Evolutionary conservation across 495 filamentous ascomycete species (phyloP).

Genomic region (Rhizodiscina lignyota): DNA sequence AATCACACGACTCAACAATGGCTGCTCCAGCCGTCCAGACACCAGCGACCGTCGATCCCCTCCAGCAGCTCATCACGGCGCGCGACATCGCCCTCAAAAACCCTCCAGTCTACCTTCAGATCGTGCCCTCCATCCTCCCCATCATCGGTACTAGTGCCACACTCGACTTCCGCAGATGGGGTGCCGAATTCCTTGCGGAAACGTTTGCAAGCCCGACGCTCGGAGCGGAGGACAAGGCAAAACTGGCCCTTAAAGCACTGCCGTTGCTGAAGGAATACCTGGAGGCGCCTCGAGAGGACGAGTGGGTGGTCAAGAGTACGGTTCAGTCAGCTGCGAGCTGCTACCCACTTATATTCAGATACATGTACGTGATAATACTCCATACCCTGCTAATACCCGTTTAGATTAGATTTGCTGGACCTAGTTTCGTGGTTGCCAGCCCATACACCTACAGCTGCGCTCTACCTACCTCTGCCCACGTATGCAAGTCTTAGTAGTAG

Average conservation of each 20-base stretch:
- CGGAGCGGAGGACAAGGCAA: conserved; percentile 54
- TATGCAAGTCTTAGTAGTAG: neutral
- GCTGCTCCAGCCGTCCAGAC: too few species aligned
- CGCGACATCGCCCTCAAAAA: conserved; percentile 77
- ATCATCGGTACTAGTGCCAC: conserved; percentile 58
- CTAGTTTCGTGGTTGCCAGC: neutral
- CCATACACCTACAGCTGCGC: too few species aligned
- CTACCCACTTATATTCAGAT: conserved; percentile 78
- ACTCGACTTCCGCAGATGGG: conserved; percentile 84
- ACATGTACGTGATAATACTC: conserved; percentile 42
- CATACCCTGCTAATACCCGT: neutral
- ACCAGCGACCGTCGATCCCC: too few species aligned
- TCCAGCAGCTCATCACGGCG: conserved; percentile 76
- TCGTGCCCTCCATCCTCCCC: conserved; percentile 76
- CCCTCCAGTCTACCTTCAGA: conserved; percentile 67
- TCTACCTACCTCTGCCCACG: too few species aligned
- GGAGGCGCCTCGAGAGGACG: conserved; percentile 31
- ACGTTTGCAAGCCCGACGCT: conserved; percentile 80
- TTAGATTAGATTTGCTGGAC: neutral
- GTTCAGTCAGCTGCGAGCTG: conserved; percentile 77
- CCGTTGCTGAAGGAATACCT: conserved; percentile 58
- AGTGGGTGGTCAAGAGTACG: conserved; percentile 62
- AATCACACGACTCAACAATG: too few species aligned
- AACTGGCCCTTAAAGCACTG: conserved; percentile 52
- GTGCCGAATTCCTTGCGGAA: conserved; percentile 88